These are phyloP conservation scores for Phytophthora fragariaefolia DNA, from an alignment of 352 stramenopile genomes.

Conservation along the genomic window DNA sequence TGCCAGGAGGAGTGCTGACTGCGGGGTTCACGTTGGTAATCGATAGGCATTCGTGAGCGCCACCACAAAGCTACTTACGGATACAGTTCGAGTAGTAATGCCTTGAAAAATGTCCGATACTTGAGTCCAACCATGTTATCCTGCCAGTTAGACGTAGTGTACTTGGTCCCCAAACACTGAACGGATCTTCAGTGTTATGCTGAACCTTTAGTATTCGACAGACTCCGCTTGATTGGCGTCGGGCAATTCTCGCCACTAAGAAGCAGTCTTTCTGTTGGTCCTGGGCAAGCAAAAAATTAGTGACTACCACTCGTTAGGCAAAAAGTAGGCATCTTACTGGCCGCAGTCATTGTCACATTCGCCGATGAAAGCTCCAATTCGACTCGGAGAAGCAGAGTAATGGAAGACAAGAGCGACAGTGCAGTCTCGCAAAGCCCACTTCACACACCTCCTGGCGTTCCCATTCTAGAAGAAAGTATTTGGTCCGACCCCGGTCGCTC, in stretches of 20 bases:
- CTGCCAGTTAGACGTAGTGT: background rate
- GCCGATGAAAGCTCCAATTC: conserved; percentile 18
- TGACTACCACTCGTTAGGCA: conserved; percentile 4
- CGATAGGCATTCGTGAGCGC: background rate
- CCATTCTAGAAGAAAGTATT: conserved; percentile 23
- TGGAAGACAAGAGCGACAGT: conserved; percentile 4
- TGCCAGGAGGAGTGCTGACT: background rate
- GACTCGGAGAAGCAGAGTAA: conserved; percentile 11
- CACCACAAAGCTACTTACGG: conserved; percentile 5
- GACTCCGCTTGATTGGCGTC: conserved; percentile 13
- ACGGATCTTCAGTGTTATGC: conserved; percentile 15
- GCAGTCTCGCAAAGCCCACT: background rate
- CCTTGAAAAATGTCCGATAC: background rate
- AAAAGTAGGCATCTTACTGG: background rate
- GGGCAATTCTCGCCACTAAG: background rate
- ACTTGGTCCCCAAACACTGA: conserved; percentile 7
- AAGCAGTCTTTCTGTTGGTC: background rate
- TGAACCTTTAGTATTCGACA: conserved; percentile 6
- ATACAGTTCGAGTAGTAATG: conserved; percentile 12
- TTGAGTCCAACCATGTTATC: conserved; percentile 14
- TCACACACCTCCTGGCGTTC: conserved; percentile 4
- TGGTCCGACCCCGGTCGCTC: conserved; percentile 24
- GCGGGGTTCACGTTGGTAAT: background rate
- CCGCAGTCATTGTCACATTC: conserved; percentile 7
- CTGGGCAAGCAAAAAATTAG: background rate